Conservation (phyloP, 768 basidiomycete genomes). For the Russula compacta region DNA sequence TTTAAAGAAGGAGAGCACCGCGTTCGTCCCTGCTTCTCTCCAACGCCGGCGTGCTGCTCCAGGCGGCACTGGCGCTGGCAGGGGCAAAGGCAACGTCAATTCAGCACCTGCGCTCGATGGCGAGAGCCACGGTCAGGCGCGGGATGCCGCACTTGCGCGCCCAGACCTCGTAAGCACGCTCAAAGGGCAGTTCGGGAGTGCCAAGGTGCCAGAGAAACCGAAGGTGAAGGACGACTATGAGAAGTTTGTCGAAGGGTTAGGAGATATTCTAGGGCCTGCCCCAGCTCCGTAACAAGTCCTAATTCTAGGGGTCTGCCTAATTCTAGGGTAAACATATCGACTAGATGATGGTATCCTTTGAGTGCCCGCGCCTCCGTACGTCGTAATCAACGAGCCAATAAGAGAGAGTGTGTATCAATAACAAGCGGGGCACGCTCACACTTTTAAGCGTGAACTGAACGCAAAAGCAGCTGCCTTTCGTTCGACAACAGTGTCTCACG, state of each 20-base stretch:
- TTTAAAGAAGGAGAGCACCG: constrained; percentile 89
- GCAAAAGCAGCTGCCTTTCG: background rate
- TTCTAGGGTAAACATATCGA: too few relatives aligned
- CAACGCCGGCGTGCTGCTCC: constrained; percentile 54
- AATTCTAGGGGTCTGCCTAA: background rate
- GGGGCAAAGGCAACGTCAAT: constrained; percentile 19
- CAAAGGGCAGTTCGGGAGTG: constrained; percentile 46
- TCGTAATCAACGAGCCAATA: background rate
- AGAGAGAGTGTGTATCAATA: too few relatives aligned
- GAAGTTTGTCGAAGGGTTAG: constrained; percentile 70
- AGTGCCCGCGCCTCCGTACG: too few relatives aligned
- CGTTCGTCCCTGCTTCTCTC: constrained; percentile 77
- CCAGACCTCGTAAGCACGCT: constrained; percentile 61
- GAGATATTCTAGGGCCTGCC: constrained; percentile 42
- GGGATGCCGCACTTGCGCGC: constrained; percentile 32
- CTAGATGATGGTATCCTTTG: too few relatives aligned
- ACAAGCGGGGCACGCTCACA: too few relatives aligned
- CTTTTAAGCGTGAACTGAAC: background rate
- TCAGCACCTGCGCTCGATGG: constrained; percentile 28
- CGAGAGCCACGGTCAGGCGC: constrained; percentile 25
- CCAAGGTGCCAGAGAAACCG: constrained; percentile 22
- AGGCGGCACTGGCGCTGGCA: constrained; percentile 20
- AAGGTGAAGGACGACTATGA: constrained; percentile 57
- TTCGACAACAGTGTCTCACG: background rate
- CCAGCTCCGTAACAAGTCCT: background rate